Evolutionary conservation across 2,329 filamentous ascomycete species (phyloP).

Genomic region (Talaromyces sp.): DNA sequence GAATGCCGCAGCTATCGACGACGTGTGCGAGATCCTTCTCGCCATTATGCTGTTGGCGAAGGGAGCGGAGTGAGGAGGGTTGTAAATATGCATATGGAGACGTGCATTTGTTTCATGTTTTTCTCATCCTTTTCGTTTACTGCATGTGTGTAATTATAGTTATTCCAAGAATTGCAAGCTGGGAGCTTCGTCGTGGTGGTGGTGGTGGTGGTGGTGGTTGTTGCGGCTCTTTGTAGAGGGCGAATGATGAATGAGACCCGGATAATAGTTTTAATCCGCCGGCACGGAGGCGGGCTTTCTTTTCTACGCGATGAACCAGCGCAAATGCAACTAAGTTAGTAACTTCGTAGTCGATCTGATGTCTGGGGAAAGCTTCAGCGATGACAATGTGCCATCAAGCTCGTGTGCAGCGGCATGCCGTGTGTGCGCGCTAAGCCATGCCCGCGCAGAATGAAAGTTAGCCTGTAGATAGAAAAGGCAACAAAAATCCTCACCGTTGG

Average conservation of each 20-base stretch:
- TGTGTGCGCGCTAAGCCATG: slow-evolving; percentile 5
- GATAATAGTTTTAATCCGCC: slow-evolving; percentile 8
- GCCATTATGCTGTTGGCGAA: too few species aligned
- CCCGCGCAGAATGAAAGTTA: slow-evolving; percentile 17
- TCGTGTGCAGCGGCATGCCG: slow-evolving; percentile 7
- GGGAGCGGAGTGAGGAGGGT: too few species aligned
- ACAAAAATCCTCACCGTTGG: slow-evolving; percentile 20
- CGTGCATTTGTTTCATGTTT: too few species aligned
- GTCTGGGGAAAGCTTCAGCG: slow-evolving; percentile 1
- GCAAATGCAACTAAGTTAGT: background rate
- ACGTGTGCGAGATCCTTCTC: too few species aligned
- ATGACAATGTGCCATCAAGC: background rate
- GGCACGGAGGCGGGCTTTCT: slow-evolving; percentile 13
- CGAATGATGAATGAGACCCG: background rate
- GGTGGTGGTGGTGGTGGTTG: too few species aligned
- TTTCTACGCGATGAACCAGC: slow-evolving; percentile 14
- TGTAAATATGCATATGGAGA: too few species aligned
- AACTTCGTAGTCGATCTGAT: background rate
- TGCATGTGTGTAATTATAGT: too few species aligned
- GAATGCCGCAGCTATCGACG: too few species aligned
- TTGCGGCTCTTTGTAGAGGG: too few species aligned
- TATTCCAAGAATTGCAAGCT: too few species aligned
- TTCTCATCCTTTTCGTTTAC: too few species aligned
- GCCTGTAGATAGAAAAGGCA: slow-evolving; percentile 19
- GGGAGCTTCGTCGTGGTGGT: too few species aligned